Evolutionary conservation across 768 basidiomycete species (phyloP).

Genomic region (Collybiopsis luxurians): DNA sequence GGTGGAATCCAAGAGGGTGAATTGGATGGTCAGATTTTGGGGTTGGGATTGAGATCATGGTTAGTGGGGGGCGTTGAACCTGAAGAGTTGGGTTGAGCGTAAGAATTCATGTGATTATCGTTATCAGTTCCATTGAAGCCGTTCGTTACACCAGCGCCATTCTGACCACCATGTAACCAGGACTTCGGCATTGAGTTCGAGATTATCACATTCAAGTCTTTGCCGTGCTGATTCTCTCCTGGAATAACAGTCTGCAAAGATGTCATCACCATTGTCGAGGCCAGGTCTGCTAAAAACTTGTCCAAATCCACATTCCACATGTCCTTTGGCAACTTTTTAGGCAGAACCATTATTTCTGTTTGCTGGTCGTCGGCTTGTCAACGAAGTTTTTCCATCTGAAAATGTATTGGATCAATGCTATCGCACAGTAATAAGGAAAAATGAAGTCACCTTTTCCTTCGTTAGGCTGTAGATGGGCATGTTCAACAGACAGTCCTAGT

Average conservation of each 20-base stretch:
- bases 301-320: constrained; percentile 93
- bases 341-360: constrained; percentile 69
- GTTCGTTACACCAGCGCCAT: constrained; percentile 2
- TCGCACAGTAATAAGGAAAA: background rate
- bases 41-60: background rate
- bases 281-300: constrained; percentile 70
- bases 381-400: constrained; percentile 79
- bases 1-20: constrained; percentile 62
- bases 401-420: background rate
- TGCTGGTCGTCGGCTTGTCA: constrained; percentile 83
- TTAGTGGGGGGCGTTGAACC: background rate
- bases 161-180: constrained; percentile 2
- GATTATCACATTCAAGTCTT: background rate
- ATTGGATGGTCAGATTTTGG: constrained; percentile 6
- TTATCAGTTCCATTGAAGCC: constrained; percentile 9
- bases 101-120: background rate
- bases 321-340: constrained; percentile 74
- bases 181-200: background rate
- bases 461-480: constrained; percentile 98
- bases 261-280: too few relatives aligned
- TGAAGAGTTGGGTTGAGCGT: background rate
- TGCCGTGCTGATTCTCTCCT: constrained; percentile 5
- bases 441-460: constrained; percentile 72
- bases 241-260: constrained; percentile 48
- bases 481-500: constrained; percentile 91